Evolutionary conservation across 768 basidiomycete species (phyloP).

Genomic region (Pisolithus marmoratus): DNA sequence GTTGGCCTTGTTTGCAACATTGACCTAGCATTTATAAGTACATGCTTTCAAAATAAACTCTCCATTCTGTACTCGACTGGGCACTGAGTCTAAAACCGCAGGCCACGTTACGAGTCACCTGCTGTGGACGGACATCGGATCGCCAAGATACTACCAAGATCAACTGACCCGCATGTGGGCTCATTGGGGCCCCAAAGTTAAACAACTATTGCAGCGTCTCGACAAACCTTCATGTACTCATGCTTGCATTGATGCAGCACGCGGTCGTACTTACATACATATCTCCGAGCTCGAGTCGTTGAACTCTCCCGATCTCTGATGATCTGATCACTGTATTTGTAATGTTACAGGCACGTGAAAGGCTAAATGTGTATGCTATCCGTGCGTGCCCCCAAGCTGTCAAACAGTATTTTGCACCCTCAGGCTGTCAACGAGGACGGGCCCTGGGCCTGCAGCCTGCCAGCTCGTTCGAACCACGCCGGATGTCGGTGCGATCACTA

Average conservation of each 20-base stretch:
- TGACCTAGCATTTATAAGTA: neutral
- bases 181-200: neutral
- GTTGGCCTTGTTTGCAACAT: neutral
- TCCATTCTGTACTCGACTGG: neutral
- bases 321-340: too few species aligned
- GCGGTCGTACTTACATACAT: neutral
- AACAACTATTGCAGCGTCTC: neutral
- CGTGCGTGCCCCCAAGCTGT: too few species aligned
- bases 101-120: neutral
- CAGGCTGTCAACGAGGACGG: too few species aligned
- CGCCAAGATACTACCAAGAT: neutral
- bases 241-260: neutral
- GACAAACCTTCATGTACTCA: neutral
- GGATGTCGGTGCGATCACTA: neutral
- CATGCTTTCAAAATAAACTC: neutral
- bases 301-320: too few species aligned
- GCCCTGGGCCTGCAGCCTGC: neutral
- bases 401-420: too few species aligned
- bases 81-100: too few species aligned
- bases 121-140: neutral
- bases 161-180: neutral
- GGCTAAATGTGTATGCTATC: too few species aligned
- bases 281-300: too few species aligned
- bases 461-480: neutral
- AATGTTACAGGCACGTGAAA: too few species aligned